phyloP scores from a whole-genome alignment of 106 monocot genomes.

The Alisma plantagoaquatica region DNA sequence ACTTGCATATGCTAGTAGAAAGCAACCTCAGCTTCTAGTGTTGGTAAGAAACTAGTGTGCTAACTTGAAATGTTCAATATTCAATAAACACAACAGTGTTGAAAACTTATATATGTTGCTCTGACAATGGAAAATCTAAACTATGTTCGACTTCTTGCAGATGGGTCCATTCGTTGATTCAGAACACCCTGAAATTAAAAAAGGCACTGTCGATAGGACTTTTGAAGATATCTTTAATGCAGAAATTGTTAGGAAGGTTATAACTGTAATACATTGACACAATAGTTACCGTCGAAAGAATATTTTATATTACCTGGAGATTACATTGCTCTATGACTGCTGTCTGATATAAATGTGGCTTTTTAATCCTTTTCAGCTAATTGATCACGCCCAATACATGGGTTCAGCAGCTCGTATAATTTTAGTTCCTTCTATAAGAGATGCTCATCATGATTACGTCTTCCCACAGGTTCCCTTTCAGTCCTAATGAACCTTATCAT shows the following conservation, averaged over 20 bases:
- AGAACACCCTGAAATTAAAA: conserved; percentile 90
- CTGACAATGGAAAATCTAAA: not conserved
- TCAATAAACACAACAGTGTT: not conserved
- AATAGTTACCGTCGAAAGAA: too few relatives aligned
- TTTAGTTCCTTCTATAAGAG: conserved; percentile 83
- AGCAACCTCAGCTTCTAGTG: conserved; percentile 76
- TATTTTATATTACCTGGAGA: too few relatives aligned
- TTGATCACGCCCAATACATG: conserved; percentile 70
- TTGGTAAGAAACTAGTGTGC: conserved; percentile 31
- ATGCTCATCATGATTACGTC: conserved; percentile 90
- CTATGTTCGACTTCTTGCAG: conserved; percentile 16
- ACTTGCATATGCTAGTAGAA: conserved; percentile 88
- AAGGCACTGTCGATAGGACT: conserved; percentile 55
- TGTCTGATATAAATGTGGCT: too few relatives aligned
- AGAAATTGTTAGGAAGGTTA: conserved; percentile 71
- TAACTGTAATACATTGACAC: too few relatives aligned
- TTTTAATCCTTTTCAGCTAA: conserved; percentile 52
- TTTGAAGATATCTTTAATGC: conserved; percentile 76
- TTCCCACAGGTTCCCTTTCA: conserved; percentile 83
- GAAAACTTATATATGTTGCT: not conserved
- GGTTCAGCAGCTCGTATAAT: conserved; percentile 57
- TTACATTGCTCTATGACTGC: too few relatives aligned
- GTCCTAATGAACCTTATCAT: too few relatives aligned
- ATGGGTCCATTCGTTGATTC: conserved; percentile 97
- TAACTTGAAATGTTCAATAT: too few relatives aligned